Evolutionary conservation across 371 early-diverging fungal genomes (phyloP), one percentile per base, ranked within the genome.

Genomic region (Mucor piriformis): DNA sequence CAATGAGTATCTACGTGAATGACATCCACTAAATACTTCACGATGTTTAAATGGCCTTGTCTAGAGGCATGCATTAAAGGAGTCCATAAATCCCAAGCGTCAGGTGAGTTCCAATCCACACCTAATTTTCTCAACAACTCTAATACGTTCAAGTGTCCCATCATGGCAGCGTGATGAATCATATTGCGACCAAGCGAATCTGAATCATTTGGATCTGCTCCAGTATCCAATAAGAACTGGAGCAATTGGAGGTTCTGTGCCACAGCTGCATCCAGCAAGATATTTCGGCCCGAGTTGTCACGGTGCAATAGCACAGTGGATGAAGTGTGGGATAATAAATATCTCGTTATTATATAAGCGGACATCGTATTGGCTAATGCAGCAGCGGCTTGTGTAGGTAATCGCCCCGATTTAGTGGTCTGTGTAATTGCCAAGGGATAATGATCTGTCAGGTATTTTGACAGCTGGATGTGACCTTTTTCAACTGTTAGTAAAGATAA

Each of bases 141-240:
- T 10, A 81, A 40, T 8, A 75, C 52, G 16, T 73, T 64, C 43
- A 70, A 44, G 50, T 74, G 69, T 3, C 77, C 79, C 47, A 74
- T 63, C 76, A 81, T 80, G 13, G 83, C 74, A 37, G 76, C 77
- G 67, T 79, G 76, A 64, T 83, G 83, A 29, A 77, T 65, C 48
- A 73, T 69, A 33, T 55, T 70, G 25, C 83, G 64, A 24, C 81
- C 81, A 10, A 81, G 47, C 21, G 76, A 64, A 47, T 80, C 83
- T 3, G 59, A 35, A 40, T 69, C 68, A 50, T 72, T 72, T 49
- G 72, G 67, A 61, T 74, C 50, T n/a, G 73, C 74, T 3, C 66
- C 68, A 34, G 67, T 52, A 16, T 62, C 61, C n/a, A 75, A 25
- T 35, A 80, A 58, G 24, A 54, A 66, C 37, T 63, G 40, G 11